Evolutionary conservation across 2,329 filamentous ascomycete species (phyloP).

Genomic region (Onygenales sp.): DNA sequence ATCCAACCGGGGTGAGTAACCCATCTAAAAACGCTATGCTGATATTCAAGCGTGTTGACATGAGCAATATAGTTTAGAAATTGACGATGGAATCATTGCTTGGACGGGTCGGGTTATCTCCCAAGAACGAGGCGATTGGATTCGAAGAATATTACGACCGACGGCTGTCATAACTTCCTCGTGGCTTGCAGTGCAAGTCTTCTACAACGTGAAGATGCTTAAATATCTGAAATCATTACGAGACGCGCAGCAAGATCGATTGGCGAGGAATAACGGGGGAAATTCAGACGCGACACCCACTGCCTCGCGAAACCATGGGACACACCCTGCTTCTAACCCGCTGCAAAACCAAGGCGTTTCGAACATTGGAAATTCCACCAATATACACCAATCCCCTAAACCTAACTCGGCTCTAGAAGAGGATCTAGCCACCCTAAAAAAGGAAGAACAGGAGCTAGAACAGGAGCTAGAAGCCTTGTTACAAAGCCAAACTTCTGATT

Average conservation of each 20-base stretch:
- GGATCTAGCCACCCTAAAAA: not conserved
- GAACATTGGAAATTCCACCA: not conserved
- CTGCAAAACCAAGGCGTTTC: not conserved
- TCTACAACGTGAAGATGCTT: too few species aligned
- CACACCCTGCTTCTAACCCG: too few species aligned
- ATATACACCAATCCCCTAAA: not conserved
- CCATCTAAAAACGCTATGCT: not conserved
- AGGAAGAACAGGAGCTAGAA: too few species aligned
- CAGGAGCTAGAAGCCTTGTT: too few species aligned
- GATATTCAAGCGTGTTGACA: not conserved
- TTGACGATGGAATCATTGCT: conserved; percentile 4
- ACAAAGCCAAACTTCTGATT: too few species aligned
- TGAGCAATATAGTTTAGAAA: conserved; percentile 3
- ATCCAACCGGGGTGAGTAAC: conserved; percentile 8
- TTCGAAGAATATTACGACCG: conserved; percentile 7
- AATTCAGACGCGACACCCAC: too few species aligned
- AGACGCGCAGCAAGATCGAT: too few species aligned
- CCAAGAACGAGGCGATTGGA: conserved; percentile 4
- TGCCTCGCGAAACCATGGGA: too few species aligned
- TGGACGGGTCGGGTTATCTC: conserved; percentile 6
- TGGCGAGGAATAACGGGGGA: too few species aligned
- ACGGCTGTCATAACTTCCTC: not conserved
- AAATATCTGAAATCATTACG: too few species aligned
- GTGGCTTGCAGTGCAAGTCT: not conserved
- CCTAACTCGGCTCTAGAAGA: not conserved